Conservation (phyloP, 2,329 filamentous ascomycete species). For the Penicillium sp. region DNA sequence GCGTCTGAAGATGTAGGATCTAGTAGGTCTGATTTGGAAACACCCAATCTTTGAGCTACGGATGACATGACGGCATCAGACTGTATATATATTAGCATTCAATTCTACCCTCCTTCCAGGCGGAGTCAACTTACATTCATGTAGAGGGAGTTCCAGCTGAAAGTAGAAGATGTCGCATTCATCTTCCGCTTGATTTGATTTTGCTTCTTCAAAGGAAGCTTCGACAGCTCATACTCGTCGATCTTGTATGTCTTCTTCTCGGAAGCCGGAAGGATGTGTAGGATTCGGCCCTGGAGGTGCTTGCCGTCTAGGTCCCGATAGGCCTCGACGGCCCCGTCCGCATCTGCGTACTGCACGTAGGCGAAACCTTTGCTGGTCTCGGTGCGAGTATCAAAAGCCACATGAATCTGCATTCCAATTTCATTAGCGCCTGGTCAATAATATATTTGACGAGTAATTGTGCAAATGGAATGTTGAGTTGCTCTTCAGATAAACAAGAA, state of each 20-base stretch:
- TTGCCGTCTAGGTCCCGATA: constrained; percentile 77
- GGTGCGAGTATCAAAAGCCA: constrained; percentile 69
- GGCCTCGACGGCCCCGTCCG: constrained; percentile 72
- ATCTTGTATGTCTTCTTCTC: constrained; percentile 78
- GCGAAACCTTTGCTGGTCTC: constrained; percentile 86
- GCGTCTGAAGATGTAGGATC: constrained; percentile 96
- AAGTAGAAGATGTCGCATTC: constrained; percentile 72
- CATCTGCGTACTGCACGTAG: constrained; percentile 73
- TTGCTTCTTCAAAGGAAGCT: constrained; percentile 91
- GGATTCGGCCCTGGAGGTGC: constrained; percentile 85
- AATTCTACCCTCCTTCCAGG: background rate
- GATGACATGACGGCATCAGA: constrained; percentile 87
- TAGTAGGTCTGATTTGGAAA: constrained; percentile 86
- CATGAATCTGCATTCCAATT: constrained; percentile 68
- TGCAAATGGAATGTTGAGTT: constrained; percentile 23
- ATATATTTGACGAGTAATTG: constrained; percentile 26
- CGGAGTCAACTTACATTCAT: constrained; percentile 68
- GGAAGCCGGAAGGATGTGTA: constrained; percentile 84
- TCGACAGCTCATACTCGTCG: constrained; percentile 85
- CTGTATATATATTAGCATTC: constrained; percentile 32
- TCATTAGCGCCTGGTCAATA: constrained; percentile 41
- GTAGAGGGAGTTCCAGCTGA: constrained; percentile 99
- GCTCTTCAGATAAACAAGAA: constrained; percentile 76
- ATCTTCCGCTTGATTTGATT: constrained; percentile 82
- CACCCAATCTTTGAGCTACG: constrained; percentile 78